Base-by-base conservation (phyloP, 768 basidiomycete genomes). In the Pisolithus sp. region DNA sequence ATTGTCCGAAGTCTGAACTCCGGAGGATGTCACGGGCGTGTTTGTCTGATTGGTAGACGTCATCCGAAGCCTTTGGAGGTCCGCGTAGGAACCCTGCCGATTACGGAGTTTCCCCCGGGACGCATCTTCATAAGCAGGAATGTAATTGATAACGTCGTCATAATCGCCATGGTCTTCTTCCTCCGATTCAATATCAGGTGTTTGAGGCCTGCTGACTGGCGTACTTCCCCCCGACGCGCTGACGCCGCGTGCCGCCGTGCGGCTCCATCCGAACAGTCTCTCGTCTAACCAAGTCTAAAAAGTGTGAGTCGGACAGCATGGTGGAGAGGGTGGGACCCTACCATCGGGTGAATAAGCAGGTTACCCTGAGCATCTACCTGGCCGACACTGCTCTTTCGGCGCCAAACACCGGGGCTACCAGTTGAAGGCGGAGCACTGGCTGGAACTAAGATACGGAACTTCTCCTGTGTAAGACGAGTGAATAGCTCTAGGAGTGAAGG, bases 91-190 rank as follows among this genome's bases (percentile, higher is more conserved):
- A 44, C 79, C 81, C 53, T 80, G 80, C 18, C 81, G 79, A 65
- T 81, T 87, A 46, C 79, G 78, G 24, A 73, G 66, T 59, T 79
- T 81, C 57, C 64, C 67, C 55, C 63, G 59, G 54, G 57, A 56
- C 51, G 62, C 62, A 48, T 79, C 78, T 50, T 80, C 80, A 49
- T 78, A 73, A 9, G 69, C 59, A 18, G 76, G 76, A 49, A 92
- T 68, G 55, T 83, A 74, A 9, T 82, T 79, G 45, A 92, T 77
- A 44, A 93, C 87, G 68, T 94, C 82, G 65, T 95, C 93, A 65
- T 94, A 94, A 68, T 95, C 93, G 38, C 90, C 92, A 45, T 81
- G 79, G 47, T 91, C 90, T 62, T 93, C 91, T 24, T 91, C 89
- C 59, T 93, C 93, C 13, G 86, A 84, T 44, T 80, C 82, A 46